phyloP scores from a whole-genome alignment of 164 flowering plant species.

The Vitis labrusca region DNA sequence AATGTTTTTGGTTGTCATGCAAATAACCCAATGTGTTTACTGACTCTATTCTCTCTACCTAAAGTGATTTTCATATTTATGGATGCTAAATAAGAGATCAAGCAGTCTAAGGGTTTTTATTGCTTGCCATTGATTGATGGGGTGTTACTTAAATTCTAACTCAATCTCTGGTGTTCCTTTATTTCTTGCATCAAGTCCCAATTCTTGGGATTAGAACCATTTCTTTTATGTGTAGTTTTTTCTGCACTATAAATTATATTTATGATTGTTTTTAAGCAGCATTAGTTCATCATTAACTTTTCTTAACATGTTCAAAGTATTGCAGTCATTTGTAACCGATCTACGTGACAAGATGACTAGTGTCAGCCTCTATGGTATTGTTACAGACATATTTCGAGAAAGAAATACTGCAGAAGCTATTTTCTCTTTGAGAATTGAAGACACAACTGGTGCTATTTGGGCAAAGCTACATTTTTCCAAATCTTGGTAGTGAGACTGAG shows the following conservation, averaged over 20 bases:
- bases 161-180: no score
- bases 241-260: background rate
- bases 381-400: conserved; percentile 53
- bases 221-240: background rate
- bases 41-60: no score
- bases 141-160: background rate
- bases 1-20: no score
- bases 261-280: background rate
- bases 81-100: no score
- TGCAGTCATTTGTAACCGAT: conserved; percentile 83
- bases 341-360: conserved; percentile 89
- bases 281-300: conserved; percentile 1
- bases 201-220: no score
- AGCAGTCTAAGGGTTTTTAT: background rate
- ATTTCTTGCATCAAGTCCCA: no score
- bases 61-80: no score
- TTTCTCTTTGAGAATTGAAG: conserved; percentile 64
- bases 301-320: conserved; percentile 26
- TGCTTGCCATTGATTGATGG: background rate
- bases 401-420: conserved; percentile 29
- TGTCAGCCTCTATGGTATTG: conserved; percentile 79
- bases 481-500: conserved; percentile 51
- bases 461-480: conserved; percentile 68
- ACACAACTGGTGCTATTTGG: conserved; percentile 63
- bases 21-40: no score